These are phyloP conservation scores for Danielia oregonensis DNA, from an alignment of 805 yeast species.

Conservation along the genomic window DNA sequence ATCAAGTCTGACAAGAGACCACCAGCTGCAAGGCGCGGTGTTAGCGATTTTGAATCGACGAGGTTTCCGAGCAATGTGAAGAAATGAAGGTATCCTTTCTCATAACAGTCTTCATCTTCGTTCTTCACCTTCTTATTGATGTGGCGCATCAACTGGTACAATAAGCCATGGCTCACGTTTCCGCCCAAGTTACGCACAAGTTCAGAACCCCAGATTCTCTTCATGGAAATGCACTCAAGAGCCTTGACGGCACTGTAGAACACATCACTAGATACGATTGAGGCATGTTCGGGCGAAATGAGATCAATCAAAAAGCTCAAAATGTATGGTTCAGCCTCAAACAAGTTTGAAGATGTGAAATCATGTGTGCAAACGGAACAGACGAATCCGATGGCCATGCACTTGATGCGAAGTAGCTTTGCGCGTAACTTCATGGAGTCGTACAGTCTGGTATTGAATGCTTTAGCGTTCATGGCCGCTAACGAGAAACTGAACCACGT, in stretches of 20 bases:
- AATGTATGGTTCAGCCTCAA: conserved; percentile 68
- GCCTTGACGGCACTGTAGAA: conserved; percentile 62
- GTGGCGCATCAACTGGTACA: conserved; percentile 67
- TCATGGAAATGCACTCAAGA: conserved; percentile 63
- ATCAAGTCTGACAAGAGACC: conserved; percentile 68
- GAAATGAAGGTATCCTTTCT: conserved; percentile 48
- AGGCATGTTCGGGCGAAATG: conserved; percentile 59
- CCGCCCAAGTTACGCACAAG: conserved; percentile 77
- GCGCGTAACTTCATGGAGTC: conserved; percentile 55
- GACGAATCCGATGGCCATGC: conserved; percentile 62
- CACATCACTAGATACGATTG: conserved; percentile 46
- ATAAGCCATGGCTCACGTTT: conserved; percentile 78
- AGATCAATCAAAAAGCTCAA: conserved; percentile 68
- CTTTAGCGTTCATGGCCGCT: conserved; percentile 63
- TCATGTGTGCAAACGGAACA: conserved; percentile 55
- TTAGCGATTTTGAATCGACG: conserved; percentile 51
- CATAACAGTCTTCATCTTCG: conserved; percentile 29
- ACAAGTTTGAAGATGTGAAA: conserved; percentile 58
- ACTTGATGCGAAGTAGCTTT: conserved; percentile 58
- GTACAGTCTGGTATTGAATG: conserved; percentile 56
- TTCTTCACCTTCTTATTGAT: conserved; percentile 50
- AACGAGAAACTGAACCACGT: conserved; percentile 61
- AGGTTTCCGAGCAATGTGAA: conserved; percentile 63
- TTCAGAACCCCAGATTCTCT: conserved; percentile 71
- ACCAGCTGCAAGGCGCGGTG: conserved; percentile 61